These are phyloP conservation scores for Ascochyta viciae-villosae DNA, from an alignment of 2,329 filamentous ascomycete genomes.

Conservation along the genomic window DNA sequence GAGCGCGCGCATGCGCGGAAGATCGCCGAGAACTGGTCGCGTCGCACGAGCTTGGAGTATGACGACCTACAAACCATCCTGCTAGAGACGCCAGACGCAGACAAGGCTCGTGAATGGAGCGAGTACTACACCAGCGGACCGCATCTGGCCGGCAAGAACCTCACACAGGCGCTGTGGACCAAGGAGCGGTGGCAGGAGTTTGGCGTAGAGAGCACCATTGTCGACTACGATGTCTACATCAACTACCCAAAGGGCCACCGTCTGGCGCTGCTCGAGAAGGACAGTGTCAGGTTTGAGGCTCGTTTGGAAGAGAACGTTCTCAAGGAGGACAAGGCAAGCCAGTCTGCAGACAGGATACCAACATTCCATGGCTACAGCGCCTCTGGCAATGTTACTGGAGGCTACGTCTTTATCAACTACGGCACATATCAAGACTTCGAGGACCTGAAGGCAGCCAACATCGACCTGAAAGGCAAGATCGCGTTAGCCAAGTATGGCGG, in stretches of 20 bases:
- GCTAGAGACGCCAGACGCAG: conserved; percentile 60
- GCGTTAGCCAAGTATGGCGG: conserved; percentile 84
- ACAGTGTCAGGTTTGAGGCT: conserved; percentile 73
- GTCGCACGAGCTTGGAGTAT: conserved; percentile 58
- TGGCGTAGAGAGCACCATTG: conserved; percentile 55
- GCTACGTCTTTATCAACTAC: conserved; percentile 90
- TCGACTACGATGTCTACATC: conserved; percentile 60
- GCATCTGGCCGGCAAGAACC: conserved; percentile 60
- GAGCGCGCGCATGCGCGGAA: conserved; percentile 31
- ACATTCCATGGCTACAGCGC: conserved; percentile 96
- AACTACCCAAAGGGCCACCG: conserved; percentile 59
- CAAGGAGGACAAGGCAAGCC: conserved; percentile 80
- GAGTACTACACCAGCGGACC: conserved; percentile 59
- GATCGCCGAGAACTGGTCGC: conserved; percentile 50
- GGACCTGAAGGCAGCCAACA: conserved; percentile 75
- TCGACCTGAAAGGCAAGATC: conserved; percentile 83
- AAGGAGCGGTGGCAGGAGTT: conserved; percentile 58
- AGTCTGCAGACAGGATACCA: conserved; percentile 75
- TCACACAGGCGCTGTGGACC: conserved; percentile 61
- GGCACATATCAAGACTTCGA: conserved; percentile 87
- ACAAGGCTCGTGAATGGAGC: conserved; percentile 59
- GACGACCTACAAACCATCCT: conserved; percentile 64
- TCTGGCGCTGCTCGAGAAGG: conserved; percentile 53
- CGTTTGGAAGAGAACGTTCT: conserved; percentile 84
- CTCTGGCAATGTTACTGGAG: conserved; percentile 86